Evolutionary conservation across 768 basidiomycete genomes (phyloP).

Genomic region (Panus rudis): DNA sequence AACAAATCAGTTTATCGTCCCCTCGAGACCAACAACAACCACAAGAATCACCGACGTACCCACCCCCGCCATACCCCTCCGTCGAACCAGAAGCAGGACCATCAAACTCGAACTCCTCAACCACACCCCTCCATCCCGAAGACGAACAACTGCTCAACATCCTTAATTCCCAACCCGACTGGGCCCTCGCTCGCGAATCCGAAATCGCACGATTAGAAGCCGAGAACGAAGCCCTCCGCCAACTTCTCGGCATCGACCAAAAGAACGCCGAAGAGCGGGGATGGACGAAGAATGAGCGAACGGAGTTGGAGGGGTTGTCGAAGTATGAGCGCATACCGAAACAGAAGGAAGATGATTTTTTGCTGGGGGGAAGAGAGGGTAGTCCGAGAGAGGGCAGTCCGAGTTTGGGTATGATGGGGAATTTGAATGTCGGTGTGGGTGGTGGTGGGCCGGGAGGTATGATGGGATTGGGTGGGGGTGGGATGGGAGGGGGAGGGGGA

Average conservation of each 20-base stretch:
- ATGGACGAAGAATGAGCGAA: constrained; percentile 38
- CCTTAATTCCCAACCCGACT: constrained; percentile 47
- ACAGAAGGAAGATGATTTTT: no score
- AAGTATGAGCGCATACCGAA: constrained; percentile 8
- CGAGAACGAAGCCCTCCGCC: constrained; percentile 78
- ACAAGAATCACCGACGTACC: constrained; percentile 4
- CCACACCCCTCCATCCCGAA: constrained; percentile 35
- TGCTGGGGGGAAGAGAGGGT: not conserved
- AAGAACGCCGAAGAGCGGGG: constrained; percentile 45
- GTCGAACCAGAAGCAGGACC: not conserved
- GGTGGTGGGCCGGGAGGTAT: constrained; percentile 12
- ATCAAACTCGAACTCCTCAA: not conserved
- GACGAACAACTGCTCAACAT: constrained; percentile 34
- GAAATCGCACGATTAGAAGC: constrained; percentile 77
- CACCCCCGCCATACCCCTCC: not conserved
- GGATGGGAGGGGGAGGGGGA: constrained; percentile 17
- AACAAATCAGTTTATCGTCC: not conserved
- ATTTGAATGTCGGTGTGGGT: not conserved
- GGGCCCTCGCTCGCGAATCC: constrained; percentile 80
- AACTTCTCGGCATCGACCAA: constrained; percentile 67
- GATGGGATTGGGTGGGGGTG: constrained; percentile 18
- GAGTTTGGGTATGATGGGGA: constrained; percentile 6
- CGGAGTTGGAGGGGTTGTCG: constrained; percentile 24
- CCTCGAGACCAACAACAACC: not conserved
- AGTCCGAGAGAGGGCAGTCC: not conserved